Percentiles rank a stretch among this genome's conserved stretches.
phyloP scores from a whole-genome alignment of 179 eudicot genomes.

The Actinidia arguta region DNA sequence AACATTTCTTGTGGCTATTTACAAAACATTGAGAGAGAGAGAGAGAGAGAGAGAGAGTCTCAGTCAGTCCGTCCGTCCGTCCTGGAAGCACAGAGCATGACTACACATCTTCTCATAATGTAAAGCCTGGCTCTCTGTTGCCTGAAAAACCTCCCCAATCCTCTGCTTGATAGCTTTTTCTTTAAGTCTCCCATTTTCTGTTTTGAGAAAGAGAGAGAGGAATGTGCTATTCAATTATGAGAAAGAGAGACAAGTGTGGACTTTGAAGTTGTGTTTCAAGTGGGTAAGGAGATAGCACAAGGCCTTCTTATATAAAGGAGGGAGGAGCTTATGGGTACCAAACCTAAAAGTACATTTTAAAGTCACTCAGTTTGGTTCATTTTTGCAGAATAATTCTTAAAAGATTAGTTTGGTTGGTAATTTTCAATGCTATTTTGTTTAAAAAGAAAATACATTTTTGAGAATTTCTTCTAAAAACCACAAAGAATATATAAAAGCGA shows the following conservation, averaged over 20 bases:
- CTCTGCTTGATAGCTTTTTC: constrained; percentile 20
- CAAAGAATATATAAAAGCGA: too few species aligned
- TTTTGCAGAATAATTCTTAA: too few species aligned
- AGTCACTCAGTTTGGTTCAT: too few species aligned
- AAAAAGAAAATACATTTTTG: too few species aligned
- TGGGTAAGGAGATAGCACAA: neutral
- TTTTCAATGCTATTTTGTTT: too few species aligned
- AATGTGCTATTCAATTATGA: neutral
- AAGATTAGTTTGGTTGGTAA: too few species aligned
- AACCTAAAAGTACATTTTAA: too few species aligned
- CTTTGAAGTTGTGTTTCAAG: neutral
- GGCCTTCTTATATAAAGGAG: too few species aligned
- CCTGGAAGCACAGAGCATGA: constrained; percentile 36
- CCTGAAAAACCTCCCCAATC: constrained; percentile 29
- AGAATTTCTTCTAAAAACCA: too few species aligned
- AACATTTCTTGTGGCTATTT: too few species aligned
- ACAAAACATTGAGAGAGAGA: too few species aligned
- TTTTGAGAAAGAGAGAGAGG: neutral
- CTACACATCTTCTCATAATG: constrained; percentile 34
- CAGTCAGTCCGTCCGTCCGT: too few species aligned
- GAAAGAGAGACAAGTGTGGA: neutral
- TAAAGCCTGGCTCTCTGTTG: constrained; percentile 37
- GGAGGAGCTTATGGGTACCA: neutral
- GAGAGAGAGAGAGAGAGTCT: neutral
- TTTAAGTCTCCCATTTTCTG: constrained; percentile 15